Base-by-base conservation (phyloP, 164 flowering plant species). In the Piper betle region DNA sequence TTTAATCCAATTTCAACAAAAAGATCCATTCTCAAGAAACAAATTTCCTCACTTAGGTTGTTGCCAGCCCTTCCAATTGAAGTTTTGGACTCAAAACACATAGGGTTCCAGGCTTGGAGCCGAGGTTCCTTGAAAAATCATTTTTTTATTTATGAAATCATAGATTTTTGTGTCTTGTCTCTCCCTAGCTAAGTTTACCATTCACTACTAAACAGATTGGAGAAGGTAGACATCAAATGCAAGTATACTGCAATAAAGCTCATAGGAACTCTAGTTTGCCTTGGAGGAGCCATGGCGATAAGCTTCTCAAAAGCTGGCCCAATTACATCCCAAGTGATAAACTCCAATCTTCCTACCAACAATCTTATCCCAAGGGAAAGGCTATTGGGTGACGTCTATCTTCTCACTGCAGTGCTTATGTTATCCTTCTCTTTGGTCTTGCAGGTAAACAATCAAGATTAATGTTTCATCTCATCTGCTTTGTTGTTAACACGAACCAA, bases 191-290 rank as follows among this genome's bases (percentile, higher is more conserved):
- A n/a, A 53, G 15, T 2, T 4, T 53, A 15, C n/a, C 5, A 53
- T 13, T 4, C n/a, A n/a, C n/a, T 16, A 17, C 15, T 5, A 37
- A 57, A 20, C 19, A 63, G 66, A 39, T 55, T 63, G 38, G 96
- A 88, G 73, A 80, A 74, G 67, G 82, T 92, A 4, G 68, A 79
- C 6, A 10, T 82, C 3, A 78, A 76, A 19, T 84, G 92, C 66
- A 25, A 37, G 9, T 84, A 85, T 71, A 87, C 91, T 71, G 79
- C 68, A 73, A 79, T 77, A 18, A 92, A 92, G 77, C 77, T 92
- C 3, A 15, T 71, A 8, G 98, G 98, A 6, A 88, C 98, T 9
- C 20, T 83, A 5, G 53, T 87, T n/a, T 92, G 96, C 55, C 82
- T 92, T 0, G 58, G 69, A 7, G 98, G 96, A 4, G 95, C 95